phyloP scores from a whole-genome alignment of 202 grass and related monocot genomes.

The Zizania palustris region DNA sequence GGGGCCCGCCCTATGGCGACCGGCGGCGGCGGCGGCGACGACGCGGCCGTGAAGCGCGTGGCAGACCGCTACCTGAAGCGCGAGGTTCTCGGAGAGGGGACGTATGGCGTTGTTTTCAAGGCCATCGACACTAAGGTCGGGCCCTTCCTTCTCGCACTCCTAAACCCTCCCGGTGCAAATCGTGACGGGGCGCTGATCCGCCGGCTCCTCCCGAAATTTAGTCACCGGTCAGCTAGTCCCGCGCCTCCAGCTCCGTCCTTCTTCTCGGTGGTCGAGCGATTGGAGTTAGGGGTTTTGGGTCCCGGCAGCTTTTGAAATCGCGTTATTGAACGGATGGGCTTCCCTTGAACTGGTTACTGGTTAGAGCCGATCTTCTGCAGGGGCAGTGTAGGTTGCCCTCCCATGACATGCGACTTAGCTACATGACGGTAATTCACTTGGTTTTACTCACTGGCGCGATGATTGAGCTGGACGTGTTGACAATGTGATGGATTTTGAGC shows the following conservation, averaged over 20 bases:
- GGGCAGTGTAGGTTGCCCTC: neutral
- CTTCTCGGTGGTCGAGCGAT: constrained; percentile 5
- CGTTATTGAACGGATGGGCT: neutral
- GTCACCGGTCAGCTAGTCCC: neutral
- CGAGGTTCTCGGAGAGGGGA: constrained; percentile 86
- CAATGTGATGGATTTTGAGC: constrained; percentile 6
- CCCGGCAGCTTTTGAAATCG: constrained; percentile 19
- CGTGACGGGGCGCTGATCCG: constrained; percentile 40
- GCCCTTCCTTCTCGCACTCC: neutral
- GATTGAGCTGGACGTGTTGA: constrained; percentile 23
- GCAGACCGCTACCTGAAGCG: constrained; percentile 87
- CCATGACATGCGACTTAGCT: neutral
- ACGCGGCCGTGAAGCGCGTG: constrained; percentile 60
- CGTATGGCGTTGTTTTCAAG: constrained; percentile 95
- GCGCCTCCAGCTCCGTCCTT: neutral
- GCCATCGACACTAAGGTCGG: constrained; percentile 90
- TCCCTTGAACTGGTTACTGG: neutral
- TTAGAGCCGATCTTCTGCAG: neutral
- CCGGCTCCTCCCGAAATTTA: constrained; percentile 9
- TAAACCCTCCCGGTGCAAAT: constrained; percentile 23
- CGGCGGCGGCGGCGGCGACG: constrained; percentile 48
- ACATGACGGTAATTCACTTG: neutral
- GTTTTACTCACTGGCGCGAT: neutral
- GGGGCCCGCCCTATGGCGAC: constrained; percentile 39
- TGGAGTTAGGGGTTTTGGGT: constrained; percentile 11